Percentiles rank a stretch among this genome's conserved stretches.
Evolutionary conservation across 306 rosid species (phyloP).

Genomic region (Castanea mollissima): DNA sequence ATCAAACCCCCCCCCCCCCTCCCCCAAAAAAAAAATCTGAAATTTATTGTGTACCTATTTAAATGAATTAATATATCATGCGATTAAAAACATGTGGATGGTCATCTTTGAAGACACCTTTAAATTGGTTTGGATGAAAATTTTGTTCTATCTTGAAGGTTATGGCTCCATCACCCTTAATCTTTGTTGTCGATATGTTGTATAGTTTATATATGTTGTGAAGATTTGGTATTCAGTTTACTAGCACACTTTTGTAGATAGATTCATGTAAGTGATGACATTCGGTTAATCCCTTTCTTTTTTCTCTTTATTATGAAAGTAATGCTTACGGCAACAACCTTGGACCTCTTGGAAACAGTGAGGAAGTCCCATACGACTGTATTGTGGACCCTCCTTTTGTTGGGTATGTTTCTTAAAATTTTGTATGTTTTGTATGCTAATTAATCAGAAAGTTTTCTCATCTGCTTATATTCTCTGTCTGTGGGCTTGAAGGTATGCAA

Average conservation of each 20-base stretch:
- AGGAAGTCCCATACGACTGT: slow-evolving; percentile 59
- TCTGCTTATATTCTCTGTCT: slow-evolving; percentile 16
- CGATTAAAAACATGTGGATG: too few relatives aligned
- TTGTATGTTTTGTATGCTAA: slow-evolving; percentile 3
- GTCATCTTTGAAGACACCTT: too few relatives aligned
- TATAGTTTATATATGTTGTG: neutral
- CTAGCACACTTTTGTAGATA: neutral
- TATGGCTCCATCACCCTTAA: neutral
- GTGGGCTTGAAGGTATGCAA: slow-evolving; percentile 59
- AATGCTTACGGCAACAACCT: slow-evolving; percentile 31
- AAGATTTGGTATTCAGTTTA: neutral
- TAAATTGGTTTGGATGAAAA: too few relatives aligned
- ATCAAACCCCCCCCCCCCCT: too few relatives aligned
- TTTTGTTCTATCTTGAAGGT: neutral
- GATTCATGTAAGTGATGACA: slow-evolving; percentile 18
- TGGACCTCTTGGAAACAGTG: slow-evolving; percentile 41
- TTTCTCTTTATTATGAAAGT: slow-evolving; percentile 25
- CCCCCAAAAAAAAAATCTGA: too few relatives aligned
- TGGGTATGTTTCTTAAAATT: slow-evolving; percentile 57
- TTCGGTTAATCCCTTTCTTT: slow-evolving; percentile 7
- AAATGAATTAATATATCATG: too few relatives aligned
- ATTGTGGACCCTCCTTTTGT: slow-evolving; percentile 81
- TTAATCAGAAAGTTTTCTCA: slow-evolving; percentile 7
- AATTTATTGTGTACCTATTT: too few relatives aligned
- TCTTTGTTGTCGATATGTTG: neutral